These are phyloP conservation scores for Colletotrichum viniferum DNA, from an alignment of 2,329 filamentous ascomycete species.

Conservation along the genomic window DNA sequence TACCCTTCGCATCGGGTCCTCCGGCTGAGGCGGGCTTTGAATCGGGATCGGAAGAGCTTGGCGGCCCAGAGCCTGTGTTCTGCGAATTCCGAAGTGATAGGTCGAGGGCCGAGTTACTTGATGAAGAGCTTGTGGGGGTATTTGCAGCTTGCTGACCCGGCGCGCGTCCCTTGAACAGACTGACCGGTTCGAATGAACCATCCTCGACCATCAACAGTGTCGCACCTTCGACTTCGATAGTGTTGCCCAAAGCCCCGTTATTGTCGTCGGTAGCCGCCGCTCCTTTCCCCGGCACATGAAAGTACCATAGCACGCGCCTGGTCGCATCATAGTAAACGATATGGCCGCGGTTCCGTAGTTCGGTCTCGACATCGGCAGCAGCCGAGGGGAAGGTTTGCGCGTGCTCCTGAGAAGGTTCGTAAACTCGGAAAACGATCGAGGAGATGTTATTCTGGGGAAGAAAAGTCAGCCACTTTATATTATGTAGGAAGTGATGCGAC, in stretches of 20 bases:
- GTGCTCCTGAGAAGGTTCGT: constrained; percentile 51
- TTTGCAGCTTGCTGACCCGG: constrained; percentile 43
- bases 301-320: constrained; percentile 59
- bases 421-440: constrained; percentile 59
- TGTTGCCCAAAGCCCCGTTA: constrained; percentile 36
- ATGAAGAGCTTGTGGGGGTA: constrained; percentile 52
- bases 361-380: constrained; percentile 55
- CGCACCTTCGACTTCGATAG: constrained; percentile 48
- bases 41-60: constrained; percentile 29
- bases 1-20: constrained; percentile 36
- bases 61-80: constrained; percentile 20
- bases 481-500: constrained; percentile 26
- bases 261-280: constrained; percentile 23
- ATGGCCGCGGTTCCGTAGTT: constrained; percentile 56
- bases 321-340: constrained; percentile 57
- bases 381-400: constrained; percentile 48
- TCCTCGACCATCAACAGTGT: constrained; percentile 52
- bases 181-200: constrained; percentile 53
- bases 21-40: constrained; percentile 27
- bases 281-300: constrained; percentile 51
- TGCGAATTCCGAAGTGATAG: constrained; percentile 32
- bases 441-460: constrained; percentile 58
- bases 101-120: constrained; percentile 45
- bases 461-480: constrained; percentile 19
- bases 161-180: constrained; percentile 49